phyloP scores from a whole-genome alignment of 768 basidiomycete genomes.

The Gymnopilus junonius region DNA sequence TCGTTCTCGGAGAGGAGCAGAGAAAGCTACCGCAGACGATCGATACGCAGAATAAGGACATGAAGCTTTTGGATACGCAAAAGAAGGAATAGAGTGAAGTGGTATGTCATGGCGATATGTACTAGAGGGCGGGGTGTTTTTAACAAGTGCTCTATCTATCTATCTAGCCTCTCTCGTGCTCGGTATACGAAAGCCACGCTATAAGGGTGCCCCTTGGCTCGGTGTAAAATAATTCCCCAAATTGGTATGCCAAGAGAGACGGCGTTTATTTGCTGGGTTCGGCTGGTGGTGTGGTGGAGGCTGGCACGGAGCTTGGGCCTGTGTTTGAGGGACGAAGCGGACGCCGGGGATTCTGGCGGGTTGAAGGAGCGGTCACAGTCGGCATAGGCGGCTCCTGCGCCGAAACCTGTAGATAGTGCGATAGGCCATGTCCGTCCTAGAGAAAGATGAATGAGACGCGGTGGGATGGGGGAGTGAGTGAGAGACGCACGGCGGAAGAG shows the following conservation, averaged over 20 bases:
- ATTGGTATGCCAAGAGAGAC: neutral
- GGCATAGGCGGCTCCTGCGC: slow-evolving; percentile 84
- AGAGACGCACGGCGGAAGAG: slow-evolving; percentile 83
- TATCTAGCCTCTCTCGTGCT: neutral
- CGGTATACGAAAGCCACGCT: neutral
- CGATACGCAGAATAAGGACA: slow-evolving; percentile 16
- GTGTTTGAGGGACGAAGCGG: slow-evolving; percentile 59
- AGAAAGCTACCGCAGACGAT: slow-evolving; percentile 31
- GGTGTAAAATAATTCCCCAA: neutral
- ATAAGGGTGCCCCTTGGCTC: neutral
- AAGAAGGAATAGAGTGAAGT: slow-evolving; percentile 13
- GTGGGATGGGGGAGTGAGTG: neutral
- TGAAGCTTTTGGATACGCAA: slow-evolving; percentile 21
- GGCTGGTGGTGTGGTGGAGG: neutral
- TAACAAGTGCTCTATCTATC: neutral
- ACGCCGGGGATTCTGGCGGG: slow-evolving; percentile 85
- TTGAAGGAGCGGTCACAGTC: slow-evolving; percentile 96
- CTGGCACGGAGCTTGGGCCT: slow-evolving; percentile 28
- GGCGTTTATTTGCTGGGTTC: slow-evolving; percentile 25
- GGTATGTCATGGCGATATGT: neutral
- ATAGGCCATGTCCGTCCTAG: slow-evolving; percentile 93
- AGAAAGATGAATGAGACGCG: slow-evolving; percentile 7
- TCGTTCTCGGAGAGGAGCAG: slow-evolving; percentile 49
- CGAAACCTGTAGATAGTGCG: slow-evolving; percentile 84
- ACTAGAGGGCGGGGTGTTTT: neutral